Evolutionary conservation across 306 rosid genomes (phyloP), one percentile per base, ranked within the genome.

Genomic region (Lupinus albus): DNA sequence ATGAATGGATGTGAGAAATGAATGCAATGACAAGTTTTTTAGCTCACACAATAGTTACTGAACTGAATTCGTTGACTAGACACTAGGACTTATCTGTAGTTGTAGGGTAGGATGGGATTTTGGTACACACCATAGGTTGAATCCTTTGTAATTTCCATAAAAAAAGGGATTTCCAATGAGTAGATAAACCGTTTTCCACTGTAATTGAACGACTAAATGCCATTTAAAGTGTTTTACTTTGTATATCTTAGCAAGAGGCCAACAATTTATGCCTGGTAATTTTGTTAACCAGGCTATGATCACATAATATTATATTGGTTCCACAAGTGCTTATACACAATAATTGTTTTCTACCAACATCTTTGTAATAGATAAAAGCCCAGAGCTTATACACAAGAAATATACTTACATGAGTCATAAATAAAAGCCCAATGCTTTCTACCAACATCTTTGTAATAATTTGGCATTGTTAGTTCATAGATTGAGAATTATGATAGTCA

Each of bases 291-390:
- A 30, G 39, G 67, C 41, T 14, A 56, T 60, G 49, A 35, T 9
- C 52, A 56, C 46, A 32, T 63, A 28, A 20, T 59, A 17, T 41
- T 63, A 49, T 67, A 61, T 72, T 75, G 71, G 16, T 53, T 71
- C 67, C 35, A 55, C 12, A 20, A 63, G 33, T 59, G 68, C 53
- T 60, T 76, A 15, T 48, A 21, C 59, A 73, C 52, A 35, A 25
- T 44, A 32, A 15, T 58, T 76, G 52, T n/a, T n/a, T n/a, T n/a
- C n/a, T n/a, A n/a, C n/a, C n/a, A n/a, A n/a, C n/a, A n/a, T n/a
- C n/a, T n/a, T n/a, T n/a, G n/a, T n/a, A n/a, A n/a, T n/a, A n/a
- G n/a, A n/a, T n/a, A n/a, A n/a, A n/a, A n/a, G n/a, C n/a, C n/a
- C n/a, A 63, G 33, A 59, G 68, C 53, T 60, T 76, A 15, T 48